phyloP scores from a whole-genome alignment of 345 rosid species.

The Garcia nutans region DNA sequence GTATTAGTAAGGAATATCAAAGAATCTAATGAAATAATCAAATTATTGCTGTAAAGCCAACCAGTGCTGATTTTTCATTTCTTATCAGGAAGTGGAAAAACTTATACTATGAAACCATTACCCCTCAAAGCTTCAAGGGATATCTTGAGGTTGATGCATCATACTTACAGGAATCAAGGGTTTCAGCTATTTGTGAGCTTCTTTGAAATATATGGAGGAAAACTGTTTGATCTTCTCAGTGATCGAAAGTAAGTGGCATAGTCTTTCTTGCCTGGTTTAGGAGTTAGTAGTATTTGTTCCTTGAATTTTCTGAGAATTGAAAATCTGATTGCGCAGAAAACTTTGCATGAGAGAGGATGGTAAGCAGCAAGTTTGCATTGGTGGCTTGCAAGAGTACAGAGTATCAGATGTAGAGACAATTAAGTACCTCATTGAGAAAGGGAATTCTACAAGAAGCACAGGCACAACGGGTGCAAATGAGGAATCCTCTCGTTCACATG shows the following conservation, averaged over 20 bases:
- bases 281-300: neutral
- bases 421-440: slow-evolving; percentile 93
- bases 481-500: slow-evolving; percentile 99
- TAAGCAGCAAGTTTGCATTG: slow-evolving; percentile 96
- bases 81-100: slow-evolving; percentile 90
- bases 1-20: neutral
- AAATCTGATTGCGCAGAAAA: slow-evolving; percentile 46
- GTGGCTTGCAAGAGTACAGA: slow-evolving; percentile 91
- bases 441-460: slow-evolving; percentile 86
- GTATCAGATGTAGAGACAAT: slow-evolving; percentile 93
- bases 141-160: slow-evolving; percentile 93
- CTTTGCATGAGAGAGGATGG: slow-evolving; percentile 99
- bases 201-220: slow-evolving; percentile 97
- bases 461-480: slow-evolving; percentile 99
- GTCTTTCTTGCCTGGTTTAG: slow-evolving; percentile 3
- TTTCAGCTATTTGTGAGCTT: slow-evolving; percentile 90
- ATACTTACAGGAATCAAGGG: slow-evolving; percentile 90
- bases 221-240: slow-evolving; percentile 84
- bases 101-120: slow-evolving; percentile 93
- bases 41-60: slow-evolving; percentile 3
- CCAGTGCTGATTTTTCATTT: slow-evolving; percentile 8
- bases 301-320: slow-evolving; percentile 19
- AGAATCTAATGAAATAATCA: neutral
- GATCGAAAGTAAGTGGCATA: slow-evolving; percentile 80
- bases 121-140: slow-evolving; percentile 94